phyloP scores from a whole-genome alignment of 2,329 filamentous ascomycete species.

The Periconia digitata region DNA sequence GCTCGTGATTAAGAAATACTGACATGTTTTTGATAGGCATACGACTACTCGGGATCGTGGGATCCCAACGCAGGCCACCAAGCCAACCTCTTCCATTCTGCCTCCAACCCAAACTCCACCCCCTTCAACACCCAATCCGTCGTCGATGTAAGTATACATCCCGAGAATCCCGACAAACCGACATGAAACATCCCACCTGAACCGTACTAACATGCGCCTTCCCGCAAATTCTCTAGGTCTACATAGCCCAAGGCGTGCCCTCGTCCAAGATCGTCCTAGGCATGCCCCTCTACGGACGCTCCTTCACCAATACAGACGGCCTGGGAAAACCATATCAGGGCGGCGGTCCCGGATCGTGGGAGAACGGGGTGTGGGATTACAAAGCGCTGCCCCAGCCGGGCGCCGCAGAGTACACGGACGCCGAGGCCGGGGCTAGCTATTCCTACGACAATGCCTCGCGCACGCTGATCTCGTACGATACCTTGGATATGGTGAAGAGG shows the following conservation, averaged over 20 bases:
- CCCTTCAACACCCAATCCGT: conserved; percentile 77
- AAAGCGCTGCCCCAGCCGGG: conserved; percentile 76
- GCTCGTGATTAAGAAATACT: neutral
- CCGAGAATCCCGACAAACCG: too few relatives aligned
- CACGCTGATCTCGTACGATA: conserved; percentile 77
- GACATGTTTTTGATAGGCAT: conserved; percentile 31
- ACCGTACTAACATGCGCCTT: too few relatives aligned
- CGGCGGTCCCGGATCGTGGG: conserved; percentile 79
- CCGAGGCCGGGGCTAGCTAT: conserved; percentile 69
- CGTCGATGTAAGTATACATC: too few relatives aligned
- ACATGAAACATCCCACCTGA: too few relatives aligned
- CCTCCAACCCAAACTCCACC: conserved; percentile 62
- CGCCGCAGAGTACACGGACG: conserved; percentile 65
- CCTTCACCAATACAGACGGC: conserved; percentile 78
- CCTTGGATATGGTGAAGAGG: conserved; percentile 62
- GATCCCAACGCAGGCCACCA: conserved; percentile 72
- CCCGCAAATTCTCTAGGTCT: too few relatives aligned
- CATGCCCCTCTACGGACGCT: conserved; percentile 89
- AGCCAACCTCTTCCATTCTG: conserved; percentile 71
- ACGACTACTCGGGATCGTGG: conserved; percentile 74
- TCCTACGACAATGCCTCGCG: conserved; percentile 67
- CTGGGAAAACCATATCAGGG: conserved; percentile 70
- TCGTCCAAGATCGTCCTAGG: conserved; percentile 79
- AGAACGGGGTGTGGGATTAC: conserved; percentile 78
- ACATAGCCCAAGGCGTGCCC: conserved; percentile 62